Base-by-base conservation (phyloP, 345 rosid species). In the Rhodomyrtus tomentosa region DNA sequence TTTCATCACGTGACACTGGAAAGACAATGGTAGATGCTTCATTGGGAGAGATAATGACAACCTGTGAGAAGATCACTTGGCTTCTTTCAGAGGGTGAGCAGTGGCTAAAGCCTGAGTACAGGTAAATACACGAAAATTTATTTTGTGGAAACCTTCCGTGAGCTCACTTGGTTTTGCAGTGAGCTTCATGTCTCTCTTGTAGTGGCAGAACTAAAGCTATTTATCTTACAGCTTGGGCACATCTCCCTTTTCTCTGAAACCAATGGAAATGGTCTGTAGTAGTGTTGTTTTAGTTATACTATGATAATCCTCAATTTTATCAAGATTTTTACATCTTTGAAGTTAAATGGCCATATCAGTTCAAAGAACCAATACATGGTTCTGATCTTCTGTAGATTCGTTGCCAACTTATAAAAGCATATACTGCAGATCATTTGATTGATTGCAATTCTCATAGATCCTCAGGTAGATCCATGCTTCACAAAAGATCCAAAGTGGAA, bases 21-120 rank as follows among this genome's bases (percentile, higher is more conserved):
- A 97, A 95, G 93, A 97, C 99, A 82, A 97, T 94, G 98, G 94
- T 97, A 10, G 99, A 97, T 90, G 98, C 98, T 84, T 97, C 99
- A 82, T 86, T 97, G 83, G 99, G 99, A 84, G 99, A 97, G 84
- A 97, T 97, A 86, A 95, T 95, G 99, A 97, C 99, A 55, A 97
- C 99, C n/a, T 97, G 99, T 83, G 99, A 97, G 92, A 97, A 97
- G 93, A 95, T 97, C 82, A 94, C 98, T 84, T 97, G 99, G 99
- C 99, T 97, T 90, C 93, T 97, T 83, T 92, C 99, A 5, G 99
- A 97, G 94, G 99, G 99, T 15, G 99, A 97, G 89, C 90, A 87
- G 84, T 97, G 99, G 99, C 92, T 95, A 86, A 95, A 92, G 91
- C 99, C 99, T 91, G 99, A 95, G 90, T 89, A 88, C 88, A 85